Evolutionary conservation across 768 basidiomycete genomes (phyloP).

Genomic region (Chalciporus sphaerocephalus): DNA sequence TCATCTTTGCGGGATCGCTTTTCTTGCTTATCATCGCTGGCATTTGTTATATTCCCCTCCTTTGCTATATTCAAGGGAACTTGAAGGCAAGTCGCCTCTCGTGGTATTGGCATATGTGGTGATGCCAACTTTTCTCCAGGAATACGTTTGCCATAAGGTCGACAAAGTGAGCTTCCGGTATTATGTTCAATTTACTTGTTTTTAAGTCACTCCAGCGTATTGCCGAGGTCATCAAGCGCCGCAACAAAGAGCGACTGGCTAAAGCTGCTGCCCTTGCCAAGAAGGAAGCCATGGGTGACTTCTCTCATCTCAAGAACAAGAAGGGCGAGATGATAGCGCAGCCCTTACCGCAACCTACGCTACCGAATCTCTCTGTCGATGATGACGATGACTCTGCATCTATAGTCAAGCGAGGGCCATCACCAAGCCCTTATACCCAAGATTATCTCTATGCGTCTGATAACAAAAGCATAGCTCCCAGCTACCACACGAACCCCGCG

Average conservation of each 20-base stretch:
- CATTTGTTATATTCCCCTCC: constrained; percentile 86
- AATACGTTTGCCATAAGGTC: constrained; percentile 98
- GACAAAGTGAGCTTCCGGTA: constrained; percentile 68
- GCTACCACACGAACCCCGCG: constrained; percentile 36
- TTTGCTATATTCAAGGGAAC: constrained; percentile 95
- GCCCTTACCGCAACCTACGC: constrained; percentile 87
- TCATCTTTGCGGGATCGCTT: constrained; percentile 82
- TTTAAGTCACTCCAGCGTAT: constrained; percentile 61
- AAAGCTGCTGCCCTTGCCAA: constrained; percentile 78
- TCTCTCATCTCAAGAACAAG: constrained; percentile 87
- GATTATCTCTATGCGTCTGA: constrained; percentile 56
- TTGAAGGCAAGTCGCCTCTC: constrained; percentile 60
- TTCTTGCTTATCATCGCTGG: constrained; percentile 79
- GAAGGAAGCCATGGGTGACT: constrained; percentile 91
- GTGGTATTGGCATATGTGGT: not conserved
- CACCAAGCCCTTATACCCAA: constrained; percentile 52
- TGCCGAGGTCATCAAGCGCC: constrained; percentile 86
- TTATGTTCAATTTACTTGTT: constrained; percentile 2
- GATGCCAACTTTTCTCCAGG: constrained; percentile 40
- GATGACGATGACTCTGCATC: constrained; percentile 61
- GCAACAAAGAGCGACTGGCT: constrained; percentile 78
- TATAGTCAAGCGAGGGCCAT: constrained; percentile 49
- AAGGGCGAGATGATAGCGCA: constrained; percentile 80
- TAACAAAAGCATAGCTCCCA: constrained; percentile 37
- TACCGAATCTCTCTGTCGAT: constrained; percentile 87